Evolutionary conservation across 2,329 filamentous ascomycete species (phyloP).

Genomic region (Diaporthe citrichinensis): DNA sequence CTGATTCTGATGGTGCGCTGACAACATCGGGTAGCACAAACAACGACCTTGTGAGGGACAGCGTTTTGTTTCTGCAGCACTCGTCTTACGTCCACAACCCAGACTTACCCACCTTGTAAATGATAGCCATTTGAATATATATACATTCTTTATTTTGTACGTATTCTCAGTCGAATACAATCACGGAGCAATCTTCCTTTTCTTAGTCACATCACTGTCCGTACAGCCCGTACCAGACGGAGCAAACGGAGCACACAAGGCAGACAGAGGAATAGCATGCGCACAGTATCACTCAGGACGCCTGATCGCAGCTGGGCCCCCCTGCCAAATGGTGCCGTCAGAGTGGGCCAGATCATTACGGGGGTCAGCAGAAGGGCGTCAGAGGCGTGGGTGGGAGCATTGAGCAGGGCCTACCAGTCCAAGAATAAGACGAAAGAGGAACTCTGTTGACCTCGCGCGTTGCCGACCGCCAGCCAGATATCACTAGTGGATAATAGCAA

Average conservation of each 20-base stretch:
- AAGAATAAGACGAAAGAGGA: conserved; percentile 33
- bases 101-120: not conserved
- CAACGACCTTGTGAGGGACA: not conserved
- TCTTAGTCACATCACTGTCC: not conserved
- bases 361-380: not conserved
- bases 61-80: not conserved
- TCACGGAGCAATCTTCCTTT: not conserved
- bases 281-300: too few species aligned
- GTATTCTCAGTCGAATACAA: not conserved
- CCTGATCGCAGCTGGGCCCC: too few species aligned
- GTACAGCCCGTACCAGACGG: too few species aligned
- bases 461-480: conserved; percentile 22
- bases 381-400: conserved; percentile 15
- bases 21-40: not conserved
- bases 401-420: not conserved
- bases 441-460: conserved; percentile 8
- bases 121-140: not conserved
- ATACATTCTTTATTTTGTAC: not conserved
- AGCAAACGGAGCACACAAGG: too few species aligned
- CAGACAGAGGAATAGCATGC: too few species aligned
- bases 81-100: not conserved
- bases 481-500: conserved; percentile 11
- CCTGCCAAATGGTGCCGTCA: too few species aligned
- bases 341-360: too few species aligned
- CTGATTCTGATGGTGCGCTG: not conserved